A percentile compares a stretch with the other conserved stretches of the same genome.
phyloP scores from a whole-genome alignment of 495 filamentous ascomycete species.

The Penicillium silybi region DNA sequence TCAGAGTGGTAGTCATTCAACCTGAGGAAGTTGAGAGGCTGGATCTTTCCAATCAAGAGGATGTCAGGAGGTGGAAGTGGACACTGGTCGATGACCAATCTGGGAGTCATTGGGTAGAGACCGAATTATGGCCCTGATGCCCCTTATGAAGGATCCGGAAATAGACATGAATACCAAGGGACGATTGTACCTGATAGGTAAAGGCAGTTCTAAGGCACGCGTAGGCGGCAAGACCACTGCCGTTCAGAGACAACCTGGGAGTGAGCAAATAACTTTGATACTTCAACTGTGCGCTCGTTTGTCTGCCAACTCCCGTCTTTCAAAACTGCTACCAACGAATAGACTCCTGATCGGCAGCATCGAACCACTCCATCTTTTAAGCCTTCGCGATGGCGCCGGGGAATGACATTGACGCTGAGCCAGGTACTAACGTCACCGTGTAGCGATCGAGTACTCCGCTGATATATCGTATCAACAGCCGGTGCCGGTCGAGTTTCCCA shows the following conservation, averaged over 20 bases:
- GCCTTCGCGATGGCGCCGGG: not conserved
- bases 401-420: too few relatives aligned
- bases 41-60: constrained; percentile 65
- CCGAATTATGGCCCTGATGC: constrained; percentile 77
- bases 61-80: constrained; percentile 63
- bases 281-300: not conserved
- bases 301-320: not conserved
- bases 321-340: not conserved
- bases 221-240: not conserved
- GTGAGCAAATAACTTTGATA: not conserved
- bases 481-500: not conserved
- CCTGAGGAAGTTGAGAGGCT: constrained; percentile 76
- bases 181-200: not conserved
- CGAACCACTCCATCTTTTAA: not conserved
- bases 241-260: too few relatives aligned
- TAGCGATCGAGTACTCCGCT: not conserved
- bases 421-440: not conserved
- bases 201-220: not conserved
- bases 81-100: constrained; percentile 43
- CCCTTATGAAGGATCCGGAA: not conserved
- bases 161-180: not conserved
- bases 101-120: constrained; percentile 62
- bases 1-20: constrained; percentile 77
- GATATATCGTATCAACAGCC: not conserved
- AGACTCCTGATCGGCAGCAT: not conserved